phyloP scores from a whole-genome alignment of 345 rosid genomes.

The Moricandia moricandioides region DNA sequence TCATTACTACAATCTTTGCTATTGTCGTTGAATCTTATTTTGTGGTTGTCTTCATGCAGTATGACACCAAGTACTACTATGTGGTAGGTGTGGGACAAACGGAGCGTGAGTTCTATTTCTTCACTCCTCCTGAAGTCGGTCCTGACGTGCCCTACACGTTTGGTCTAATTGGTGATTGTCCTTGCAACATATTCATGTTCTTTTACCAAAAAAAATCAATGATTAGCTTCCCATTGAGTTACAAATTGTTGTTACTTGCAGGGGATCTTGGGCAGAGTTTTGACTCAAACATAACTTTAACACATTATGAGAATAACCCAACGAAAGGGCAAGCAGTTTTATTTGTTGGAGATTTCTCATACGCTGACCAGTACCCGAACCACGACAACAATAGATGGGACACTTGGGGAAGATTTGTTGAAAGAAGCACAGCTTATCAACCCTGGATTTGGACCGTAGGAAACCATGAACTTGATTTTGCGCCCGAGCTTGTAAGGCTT shows the following conservation, averaged over 20 bases:
- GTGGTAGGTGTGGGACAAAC: conserved; percentile 52
- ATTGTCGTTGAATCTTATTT: neutral
- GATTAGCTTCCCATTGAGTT: neutral
- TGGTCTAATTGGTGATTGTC: conserved; percentile 47
- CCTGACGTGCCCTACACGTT: conserved; percentile 65
- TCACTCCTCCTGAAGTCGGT: conserved; percentile 60
- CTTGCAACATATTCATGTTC: neutral
- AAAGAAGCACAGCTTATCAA: conserved; percentile 79
- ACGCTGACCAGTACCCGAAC: conserved; percentile 65
- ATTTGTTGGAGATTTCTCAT: conserved; percentile 82
- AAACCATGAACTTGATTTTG: conserved; percentile 79
- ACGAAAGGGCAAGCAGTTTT: conserved; percentile 58
- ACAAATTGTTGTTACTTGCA: conserved; percentile 31
- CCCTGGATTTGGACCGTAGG: conserved; percentile 96
- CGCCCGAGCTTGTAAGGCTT: conserved; percentile 53
- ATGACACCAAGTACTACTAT: conserved; percentile 55
- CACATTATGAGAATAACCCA: conserved; percentile 67
- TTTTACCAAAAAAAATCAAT: neutral
- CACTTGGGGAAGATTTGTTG: conserved; percentile 79
- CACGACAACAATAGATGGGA: conserved; percentile 82
- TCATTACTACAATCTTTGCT: neutral
- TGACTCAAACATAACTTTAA: conserved; percentile 71
- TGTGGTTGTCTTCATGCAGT: conserved; percentile 33
- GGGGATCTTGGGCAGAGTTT: conserved; percentile 89
- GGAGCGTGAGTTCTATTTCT: conserved; percentile 52